These are phyloP conservation scores for Ophiocordyceps australis DNA, from an alignment of 2,329 filamentous ascomycete genomes.

Conservation along the genomic window DNA sequence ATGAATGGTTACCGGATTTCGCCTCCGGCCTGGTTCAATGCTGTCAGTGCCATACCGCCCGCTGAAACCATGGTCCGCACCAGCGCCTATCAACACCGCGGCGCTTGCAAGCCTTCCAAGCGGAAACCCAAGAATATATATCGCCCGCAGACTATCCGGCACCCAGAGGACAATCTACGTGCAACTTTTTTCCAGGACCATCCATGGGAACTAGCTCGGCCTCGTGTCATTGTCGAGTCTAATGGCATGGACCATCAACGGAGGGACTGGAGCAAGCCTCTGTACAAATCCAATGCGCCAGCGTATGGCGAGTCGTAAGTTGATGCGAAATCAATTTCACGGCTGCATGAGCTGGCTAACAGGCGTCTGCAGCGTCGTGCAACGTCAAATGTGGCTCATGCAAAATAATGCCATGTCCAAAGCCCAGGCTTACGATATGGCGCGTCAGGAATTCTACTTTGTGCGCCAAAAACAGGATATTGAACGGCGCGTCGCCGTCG, in stretches of 20 bases:
- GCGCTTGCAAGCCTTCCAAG: conserved; percentile 21
- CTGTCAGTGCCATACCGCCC: conserved; percentile 34
- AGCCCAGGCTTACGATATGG: conserved; percentile 64
- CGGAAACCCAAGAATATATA: conserved; percentile 58
- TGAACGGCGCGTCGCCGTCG: conserved; percentile 61
- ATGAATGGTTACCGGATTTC: conserved; percentile 13
- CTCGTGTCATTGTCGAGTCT: conserved; percentile 66
- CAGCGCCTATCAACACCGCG: conserved; percentile 26
- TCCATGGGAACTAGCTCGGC: conserved; percentile 89
- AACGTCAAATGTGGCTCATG: conserved; percentile 80
- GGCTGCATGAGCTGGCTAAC: conserved; percentile 4
- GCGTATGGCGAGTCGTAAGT: conserved; percentile 71
- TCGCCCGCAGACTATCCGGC: conserved; percentile 58
- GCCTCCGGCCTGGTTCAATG: conserved; percentile 29
- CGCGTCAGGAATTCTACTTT: conserved; percentile 79
- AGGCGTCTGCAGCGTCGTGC: conserved; percentile 58
- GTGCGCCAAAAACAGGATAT: conserved; percentile 70
- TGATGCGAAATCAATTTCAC: not conserved
- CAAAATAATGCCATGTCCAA: conserved; percentile 41
- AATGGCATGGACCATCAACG: conserved; percentile 65
- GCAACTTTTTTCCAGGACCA: conserved; percentile 80
- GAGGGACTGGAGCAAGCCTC: conserved; percentile 60
- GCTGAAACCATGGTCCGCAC: conserved; percentile 38
- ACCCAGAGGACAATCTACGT: conserved; percentile 71
- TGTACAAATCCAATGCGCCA: conserved; percentile 57